These are phyloP conservation scores for Chlorella sp. DNA, from an alignment of 139 green algal genomes.

Conservation along the genomic window DNA sequence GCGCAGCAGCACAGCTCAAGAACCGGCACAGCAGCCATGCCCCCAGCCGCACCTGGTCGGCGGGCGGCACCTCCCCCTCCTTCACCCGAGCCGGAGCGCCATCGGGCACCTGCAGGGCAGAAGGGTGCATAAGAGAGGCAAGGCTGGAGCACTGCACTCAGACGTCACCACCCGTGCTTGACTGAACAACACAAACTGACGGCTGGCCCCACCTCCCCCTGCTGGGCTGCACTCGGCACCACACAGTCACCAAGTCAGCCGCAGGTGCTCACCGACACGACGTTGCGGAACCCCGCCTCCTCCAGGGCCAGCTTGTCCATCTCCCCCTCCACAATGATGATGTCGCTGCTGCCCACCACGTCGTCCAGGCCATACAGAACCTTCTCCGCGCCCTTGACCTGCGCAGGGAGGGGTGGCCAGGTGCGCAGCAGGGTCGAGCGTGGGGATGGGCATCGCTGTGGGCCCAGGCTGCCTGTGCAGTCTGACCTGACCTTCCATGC, in stretches of 20 bases:
- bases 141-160: too few species aligned
- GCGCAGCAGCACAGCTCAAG: too few species aligned
- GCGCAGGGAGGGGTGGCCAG: not conserved
- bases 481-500: not conserved
- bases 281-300: conserved; percentile 76
- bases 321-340: conserved; percentile 92
- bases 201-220: too few species aligned
- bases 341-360: conserved; percentile 50
- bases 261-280: conserved; percentile 59
- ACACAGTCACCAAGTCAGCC: not conserved
- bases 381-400: conserved; percentile 76
- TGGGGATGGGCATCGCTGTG: not conserved
- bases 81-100: conserved; percentile 69
- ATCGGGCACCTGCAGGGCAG: conserved; percentile 62
- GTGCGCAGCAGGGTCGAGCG: too few species aligned
- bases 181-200: too few species aligned
- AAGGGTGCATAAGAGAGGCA: not conserved
- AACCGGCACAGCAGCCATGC: too few species aligned
- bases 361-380: conserved; percentile 92
- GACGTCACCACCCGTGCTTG: too few species aligned
- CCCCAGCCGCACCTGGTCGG: conserved; percentile 21
- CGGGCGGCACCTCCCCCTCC: conserved; percentile 54
- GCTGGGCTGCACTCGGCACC: not conserved
- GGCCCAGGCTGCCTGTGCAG: not conserved
- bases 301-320: conserved; percentile 93